Percentiles rank a stretch among this genome's conserved stretches.
Conservation (phyloP, 73 alveolate species). For the Tetrahymena elliotti region DNA sequence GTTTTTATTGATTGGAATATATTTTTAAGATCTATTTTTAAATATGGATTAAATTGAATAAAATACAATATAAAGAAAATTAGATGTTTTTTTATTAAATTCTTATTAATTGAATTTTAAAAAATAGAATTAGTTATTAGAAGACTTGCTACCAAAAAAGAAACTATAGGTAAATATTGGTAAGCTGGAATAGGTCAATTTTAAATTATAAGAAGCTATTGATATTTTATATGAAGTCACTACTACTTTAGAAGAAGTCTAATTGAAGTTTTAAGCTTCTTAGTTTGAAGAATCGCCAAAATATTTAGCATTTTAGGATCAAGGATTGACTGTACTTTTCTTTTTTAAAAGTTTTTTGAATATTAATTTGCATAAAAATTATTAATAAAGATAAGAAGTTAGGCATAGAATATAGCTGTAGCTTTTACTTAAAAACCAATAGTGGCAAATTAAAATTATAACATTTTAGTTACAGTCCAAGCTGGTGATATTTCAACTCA, state of each 20-base stretch:
- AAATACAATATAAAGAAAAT: too few relatives aligned
- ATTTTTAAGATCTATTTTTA: too few relatives aligned
- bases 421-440: neutral
- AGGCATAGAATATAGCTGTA: neutral
- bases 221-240: neutral
- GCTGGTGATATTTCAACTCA: neutral
- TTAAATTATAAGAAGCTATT: neutral
- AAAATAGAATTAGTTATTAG: neutral
- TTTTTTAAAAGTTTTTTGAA: too few relatives aligned
- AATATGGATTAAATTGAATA: too few relatives aligned
- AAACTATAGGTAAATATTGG: neutral
- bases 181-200: neutral
- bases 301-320: neutral
- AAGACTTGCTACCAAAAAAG: neutral
- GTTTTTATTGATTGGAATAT: too few relatives aligned
- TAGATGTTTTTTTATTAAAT: too few relatives aligned
- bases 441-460: neutral
- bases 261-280: neutral
- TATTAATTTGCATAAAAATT: too few relatives aligned
- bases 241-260: neutral
- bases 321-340: neutral
- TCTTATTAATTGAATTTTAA: neutral
- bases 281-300: neutral
- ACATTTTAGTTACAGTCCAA: neutral
- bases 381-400: neutral